Percentiles rank a stretch among this genome's conserved stretches.
Conservation (phyloP, 306 rosid genomes). For the Mimosa pudica region DNA sequence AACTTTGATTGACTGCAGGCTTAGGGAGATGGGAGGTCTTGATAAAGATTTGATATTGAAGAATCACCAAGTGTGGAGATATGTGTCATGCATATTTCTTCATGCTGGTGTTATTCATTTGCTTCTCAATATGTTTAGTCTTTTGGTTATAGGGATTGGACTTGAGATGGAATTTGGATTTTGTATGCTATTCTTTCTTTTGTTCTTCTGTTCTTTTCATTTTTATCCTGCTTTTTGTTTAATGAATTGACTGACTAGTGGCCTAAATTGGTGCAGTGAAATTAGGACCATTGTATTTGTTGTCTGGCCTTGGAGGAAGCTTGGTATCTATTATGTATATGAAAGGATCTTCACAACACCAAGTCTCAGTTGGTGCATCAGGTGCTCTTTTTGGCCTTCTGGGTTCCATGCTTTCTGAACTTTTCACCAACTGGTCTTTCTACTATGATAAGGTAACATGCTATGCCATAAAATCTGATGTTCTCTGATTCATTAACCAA, state of each 20-base stretch:
- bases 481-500: no score
- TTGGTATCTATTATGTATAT: slow-evolving; percentile 55
- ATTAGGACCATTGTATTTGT: slow-evolving; percentile 62
- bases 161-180: slow-evolving; percentile 92
- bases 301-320: slow-evolving; percentile 86
- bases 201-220: neutral
- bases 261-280: slow-evolving; percentile 54
- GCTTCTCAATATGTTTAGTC: slow-evolving; percentile 77
- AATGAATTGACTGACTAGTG: neutral
- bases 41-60: slow-evolving; percentile 53
- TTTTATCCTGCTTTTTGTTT: neutral
- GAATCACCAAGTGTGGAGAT: slow-evolving; percentile 67
- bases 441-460: slow-evolving; percentile 68
- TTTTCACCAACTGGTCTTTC: slow-evolving; percentile 85
- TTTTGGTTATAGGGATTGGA: slow-evolving; percentile 70
- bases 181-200: slow-evolving; percentile 49
- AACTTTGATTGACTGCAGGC: slow-evolving; percentile 44
- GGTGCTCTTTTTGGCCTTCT: slow-evolving; percentile 91
- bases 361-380: slow-evolving; percentile 87
- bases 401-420: slow-evolving; percentile 97
- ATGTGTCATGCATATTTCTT: slow-evolving; percentile 85
- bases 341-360: neutral
- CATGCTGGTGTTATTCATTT: slow-evolving; percentile 91
- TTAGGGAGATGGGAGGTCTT: slow-evolving; percentile 65
- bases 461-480: neutral